A percentile compares a stretch with the other conserved stretches of the same genome.
phyloP scores from a whole-genome alignment of 148 eudicot genomes.

The Vaccinium macrocarpon region DNA sequence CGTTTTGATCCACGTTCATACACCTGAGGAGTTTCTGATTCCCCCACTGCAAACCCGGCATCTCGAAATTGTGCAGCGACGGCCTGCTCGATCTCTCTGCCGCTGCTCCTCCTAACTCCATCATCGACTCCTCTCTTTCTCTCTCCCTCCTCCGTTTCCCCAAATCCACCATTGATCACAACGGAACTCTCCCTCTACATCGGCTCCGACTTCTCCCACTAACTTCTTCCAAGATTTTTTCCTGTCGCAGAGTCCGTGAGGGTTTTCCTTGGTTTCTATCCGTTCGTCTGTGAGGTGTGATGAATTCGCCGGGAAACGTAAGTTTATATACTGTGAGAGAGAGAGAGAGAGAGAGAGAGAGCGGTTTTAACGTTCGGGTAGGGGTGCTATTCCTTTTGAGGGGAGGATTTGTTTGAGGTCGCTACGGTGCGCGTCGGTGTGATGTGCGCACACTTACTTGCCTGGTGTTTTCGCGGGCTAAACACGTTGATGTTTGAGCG shows the following conservation, averaged over 20 bases:
- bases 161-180: slow-evolving; percentile 18
- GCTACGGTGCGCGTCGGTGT: background rate
- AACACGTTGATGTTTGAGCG: background rate
- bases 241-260: slow-evolving; percentile 10
- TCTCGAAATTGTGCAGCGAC: slow-evolving; percentile 54
- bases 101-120: slow-evolving; percentile 30
- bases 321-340: background rate
- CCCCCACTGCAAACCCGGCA: slow-evolving; percentile 64
- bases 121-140: slow-evolving; percentile 14
- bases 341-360: slow-evolving; percentile 9
- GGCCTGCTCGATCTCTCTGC: slow-evolving; percentile 52
- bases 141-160: slow-evolving; percentile 12
- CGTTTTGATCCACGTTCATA: slow-evolving; percentile 35
- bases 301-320: slow-evolving; percentile 33
- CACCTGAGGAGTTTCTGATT: slow-evolving; percentile 36
- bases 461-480: background rate
- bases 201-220: background rate
- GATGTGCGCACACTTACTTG: background rate
- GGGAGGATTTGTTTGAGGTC: background rate
- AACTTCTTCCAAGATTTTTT: background rate
- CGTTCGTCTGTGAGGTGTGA: background rate
- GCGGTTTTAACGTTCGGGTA: slow-evolving; percentile 23
- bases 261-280: background rate
- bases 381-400: background rate
- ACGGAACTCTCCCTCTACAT: background rate